Base-by-base conservation (phyloP, 2,329 filamentous ascomycete species). In the Epichloe coenophiala region DNA sequence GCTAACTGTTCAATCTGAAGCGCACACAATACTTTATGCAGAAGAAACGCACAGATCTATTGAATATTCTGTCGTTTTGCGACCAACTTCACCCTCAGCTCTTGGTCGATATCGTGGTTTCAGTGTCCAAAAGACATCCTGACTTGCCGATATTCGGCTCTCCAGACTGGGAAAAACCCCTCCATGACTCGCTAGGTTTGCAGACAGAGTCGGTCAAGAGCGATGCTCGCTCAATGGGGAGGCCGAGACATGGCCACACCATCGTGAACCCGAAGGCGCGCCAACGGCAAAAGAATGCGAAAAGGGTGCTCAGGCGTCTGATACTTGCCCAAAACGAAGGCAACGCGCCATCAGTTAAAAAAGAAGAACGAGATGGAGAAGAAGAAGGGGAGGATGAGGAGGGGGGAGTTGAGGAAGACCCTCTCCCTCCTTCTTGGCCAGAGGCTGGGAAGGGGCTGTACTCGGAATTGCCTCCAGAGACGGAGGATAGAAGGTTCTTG, bases 71-170 rank as follows among this genome's bases (percentile, higher is more conserved):
- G 2, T 65, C 65, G 3, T 64, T 72, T 38, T 68, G 67, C 52
- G 68, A 72, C 46, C 67, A 68, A 51, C 57, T 71, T 13, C 61
- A 65, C 23, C 67, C 69, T 2, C 66, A 68, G 36, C 65, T 72
- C 11, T 60, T 73, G 2, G 62, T 65, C 13, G 67, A 72, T 46
- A 53, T 73, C 4, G 60, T 71, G 27, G 65, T 69, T 8, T 70
- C 68, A 3, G 63, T 71, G n/a, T 67, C 70, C 7, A 69, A 64
- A 67, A 67, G 61, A 45, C 68, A 72, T 40, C 66, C 69, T 0
- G 62, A 67, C n/a, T 60, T 72, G 3, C 68, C 69, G 21, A 65
- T 72, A 4, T 72, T 71, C 51, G 58, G 65, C 52, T 65, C 65
- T 0, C 69, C 69, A 6, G 65, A 70, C 51, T 72, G 70, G 70